Base-by-base conservation (phyloP, 2,329 filamentous ascomycete species). In the Sporothrix humicola region DNA sequence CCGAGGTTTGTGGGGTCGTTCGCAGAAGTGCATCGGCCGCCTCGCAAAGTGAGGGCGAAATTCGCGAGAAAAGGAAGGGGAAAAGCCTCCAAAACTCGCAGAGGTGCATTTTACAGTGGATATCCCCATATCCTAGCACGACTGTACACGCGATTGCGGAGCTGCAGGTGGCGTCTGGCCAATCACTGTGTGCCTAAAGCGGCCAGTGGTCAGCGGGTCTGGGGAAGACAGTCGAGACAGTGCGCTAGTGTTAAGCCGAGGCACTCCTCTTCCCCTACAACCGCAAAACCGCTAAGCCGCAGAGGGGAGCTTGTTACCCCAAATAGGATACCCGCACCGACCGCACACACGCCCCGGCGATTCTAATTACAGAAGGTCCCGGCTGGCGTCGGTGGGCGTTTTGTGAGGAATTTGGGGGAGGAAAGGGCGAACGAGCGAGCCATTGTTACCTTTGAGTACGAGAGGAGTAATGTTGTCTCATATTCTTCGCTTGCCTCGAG, bases 191-290 rank as follows among this genome's bases (percentile, higher is more conserved):
- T 17, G 23, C 17, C 31, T 23, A 68, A 66, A 42, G 50, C 12
- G 42, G 12, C 48, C 44, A 7, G 15, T 52, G 50, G 72, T 73
- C 68, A 73, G 72, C 72, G 50, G 68, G 59, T 73, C 72, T 26
- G 72, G 72, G 72, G 58, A 48, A 42, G 12, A 20, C 20, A n/a
- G 44, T 37, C 54, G n/a, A 12, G 58, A 42, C 26, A 10, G 8
- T 20, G 58, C 56, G 42, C 31, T 63, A 52, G 23, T 26, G 13
- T 17, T 20, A 20, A 71, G 72, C 72, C 72, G 68, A 71, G 72
- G 72, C 72, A 71, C 48, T 52, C n/a, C 37, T 46, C 8, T 10
- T 10, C 10, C 58, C 31, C 17, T 20, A 42, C 31, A 63, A 44
- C 58, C 31, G 50, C 50, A 13, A 20, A n/a, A 52, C 17, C 7